These are phyloP conservation scores for Sporisorium exsertum DNA, from an alignment of 1,284 basidiomycete species.

Conservation along the genomic window DNA sequence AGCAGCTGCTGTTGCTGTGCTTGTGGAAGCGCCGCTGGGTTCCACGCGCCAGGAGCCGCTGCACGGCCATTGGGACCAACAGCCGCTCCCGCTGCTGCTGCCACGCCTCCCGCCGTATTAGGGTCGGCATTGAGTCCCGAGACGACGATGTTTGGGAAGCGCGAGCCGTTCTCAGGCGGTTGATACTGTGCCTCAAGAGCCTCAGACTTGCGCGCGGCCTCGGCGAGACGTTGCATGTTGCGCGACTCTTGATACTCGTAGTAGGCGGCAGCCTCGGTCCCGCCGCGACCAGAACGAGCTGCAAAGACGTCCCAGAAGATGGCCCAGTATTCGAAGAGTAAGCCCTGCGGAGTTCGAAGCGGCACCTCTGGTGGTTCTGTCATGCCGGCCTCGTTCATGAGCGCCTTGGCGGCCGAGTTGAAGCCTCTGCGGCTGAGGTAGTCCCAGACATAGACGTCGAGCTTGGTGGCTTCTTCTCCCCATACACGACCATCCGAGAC, in stretches of 20 bases:
- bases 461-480: conserved; percentile 65
- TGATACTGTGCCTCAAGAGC: conserved; percentile 48
- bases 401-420: conserved; percentile 55
- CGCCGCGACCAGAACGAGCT: conserved; percentile 58
- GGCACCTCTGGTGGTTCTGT: conserved; percentile 64
- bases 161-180: conserved; percentile 30
- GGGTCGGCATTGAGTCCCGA: conserved; percentile 30
- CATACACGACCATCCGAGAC: conserved; percentile 46
- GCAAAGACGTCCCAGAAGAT: conserved; percentile 69
- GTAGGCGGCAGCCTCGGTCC: conserved; percentile 58
- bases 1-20: conserved; percentile 66
- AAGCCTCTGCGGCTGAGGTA: conserved; percentile 65
- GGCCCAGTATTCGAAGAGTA: conserved; percentile 68
- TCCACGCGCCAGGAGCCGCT: conserved; percentile 37
- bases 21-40: conserved; percentile 46
- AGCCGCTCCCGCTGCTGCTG: conserved; percentile 5
- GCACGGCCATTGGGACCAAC: conserved; percentile 31
- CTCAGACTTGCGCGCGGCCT: conserved; percentile 49
- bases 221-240: conserved; percentile 50
- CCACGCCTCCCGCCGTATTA: conserved; percentile 7
- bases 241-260: conserved; percentile 61
- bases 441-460: conserved; percentile 69
- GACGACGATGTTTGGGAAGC: conserved; percentile 55
- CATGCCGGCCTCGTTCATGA: conserved; percentile 63
- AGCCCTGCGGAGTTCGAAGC: conserved; percentile 61